A percentile compares a stretch with the other conserved stretches of the same genome.
Conservation (phyloP, 257 asterid genomes). For the Penstemon newberryi region DNA sequence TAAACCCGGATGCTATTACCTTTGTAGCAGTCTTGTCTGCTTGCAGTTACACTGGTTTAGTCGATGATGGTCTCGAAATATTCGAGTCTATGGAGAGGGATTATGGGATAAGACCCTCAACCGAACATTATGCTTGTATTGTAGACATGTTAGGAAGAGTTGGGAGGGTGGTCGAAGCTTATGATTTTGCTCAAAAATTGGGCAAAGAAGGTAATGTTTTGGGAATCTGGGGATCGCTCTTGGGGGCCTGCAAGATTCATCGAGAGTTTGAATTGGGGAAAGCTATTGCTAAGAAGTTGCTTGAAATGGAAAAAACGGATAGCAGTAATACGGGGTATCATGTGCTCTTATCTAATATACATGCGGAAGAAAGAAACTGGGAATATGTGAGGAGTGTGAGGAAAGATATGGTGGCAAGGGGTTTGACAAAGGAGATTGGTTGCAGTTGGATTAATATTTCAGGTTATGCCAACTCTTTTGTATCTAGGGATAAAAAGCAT, state of each 20-base stretch:
- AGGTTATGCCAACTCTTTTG: constrained; percentile 52
- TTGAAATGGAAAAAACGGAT: constrained; percentile 51
- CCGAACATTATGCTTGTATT: constrained; percentile 73
- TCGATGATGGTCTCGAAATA: constrained; percentile 67
- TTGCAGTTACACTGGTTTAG: constrained; percentile 72
- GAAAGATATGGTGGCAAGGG: constrained; percentile 59
- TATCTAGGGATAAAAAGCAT: constrained; percentile 60
- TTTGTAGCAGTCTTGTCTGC: constrained; percentile 75
- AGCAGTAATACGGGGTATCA: constrained; percentile 52
- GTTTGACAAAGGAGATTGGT: constrained; percentile 72
- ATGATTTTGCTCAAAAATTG: constrained; percentile 54
- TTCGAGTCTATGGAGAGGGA: constrained; percentile 61
- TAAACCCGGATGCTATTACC: constrained; percentile 58
- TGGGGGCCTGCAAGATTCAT: constrained; percentile 74
- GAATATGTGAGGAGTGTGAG: constrained; percentile 58
- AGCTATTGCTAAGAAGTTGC: constrained; percentile 66
- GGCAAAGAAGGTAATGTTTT: constrained; percentile 50
- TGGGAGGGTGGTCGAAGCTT: constrained; percentile 83
- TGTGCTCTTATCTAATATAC: constrained; percentile 80
- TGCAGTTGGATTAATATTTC: constrained; percentile 84
- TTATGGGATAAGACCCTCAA: constrained; percentile 55
- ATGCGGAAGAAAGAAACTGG: constrained; percentile 90
- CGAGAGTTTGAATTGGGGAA: constrained; percentile 72
- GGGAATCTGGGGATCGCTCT: constrained; percentile 86
- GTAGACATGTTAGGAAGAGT: constrained; percentile 91